Percentiles rank a stretch among this genome's conserved stretches.
Evolutionary conservation across 148 eudicot species (phyloP).

Genomic region (Fagopyrum esculentum): DNA sequence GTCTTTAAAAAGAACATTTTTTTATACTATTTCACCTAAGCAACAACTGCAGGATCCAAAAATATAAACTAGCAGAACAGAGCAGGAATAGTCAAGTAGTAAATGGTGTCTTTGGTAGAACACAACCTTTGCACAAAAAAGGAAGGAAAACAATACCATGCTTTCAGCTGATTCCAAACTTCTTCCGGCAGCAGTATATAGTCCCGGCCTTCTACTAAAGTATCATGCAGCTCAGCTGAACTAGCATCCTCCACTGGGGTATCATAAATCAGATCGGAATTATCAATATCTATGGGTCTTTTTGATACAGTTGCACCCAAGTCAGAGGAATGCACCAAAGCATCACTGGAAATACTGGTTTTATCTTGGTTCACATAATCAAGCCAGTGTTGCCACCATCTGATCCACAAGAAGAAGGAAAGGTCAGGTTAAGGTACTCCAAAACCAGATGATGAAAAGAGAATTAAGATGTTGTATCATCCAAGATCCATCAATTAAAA

Average conservation of each 20-base stretch:
- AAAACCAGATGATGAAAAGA: background rate
- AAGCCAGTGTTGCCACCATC: slow-evolving; percentile 98
- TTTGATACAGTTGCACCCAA: slow-evolving; percentile 30
- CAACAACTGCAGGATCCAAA: background rate
- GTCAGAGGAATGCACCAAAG: slow-evolving; percentile 33
- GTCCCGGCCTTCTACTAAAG: slow-evolving; percentile 91
- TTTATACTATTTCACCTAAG: background rate
- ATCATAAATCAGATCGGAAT: slow-evolving; percentile 69
- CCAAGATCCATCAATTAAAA: background rate
- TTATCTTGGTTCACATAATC: slow-evolving; percentile 68
- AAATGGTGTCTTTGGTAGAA: background rate
- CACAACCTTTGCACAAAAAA: background rate
- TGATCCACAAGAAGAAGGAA: slow-evolving; percentile 22
- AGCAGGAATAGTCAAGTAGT: background rate
- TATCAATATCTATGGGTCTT: slow-evolving; percentile 76
- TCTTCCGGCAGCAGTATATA: slow-evolving; percentile 82
- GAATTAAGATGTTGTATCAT: background rate
- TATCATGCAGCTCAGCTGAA: slow-evolving; percentile 65
- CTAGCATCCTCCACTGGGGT: slow-evolving; percentile 34
- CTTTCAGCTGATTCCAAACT: slow-evolving; percentile 71
- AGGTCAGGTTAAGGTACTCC: background rate
- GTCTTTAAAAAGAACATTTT: background rate
- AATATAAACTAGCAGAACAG: background rate
- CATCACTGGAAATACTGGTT: slow-evolving; percentile 35
- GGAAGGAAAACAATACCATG: slow-evolving; percentile 46